Evolutionary conservation across 331 rosid genomes (phyloP).

Genomic region (Malus hybrid): DNA sequence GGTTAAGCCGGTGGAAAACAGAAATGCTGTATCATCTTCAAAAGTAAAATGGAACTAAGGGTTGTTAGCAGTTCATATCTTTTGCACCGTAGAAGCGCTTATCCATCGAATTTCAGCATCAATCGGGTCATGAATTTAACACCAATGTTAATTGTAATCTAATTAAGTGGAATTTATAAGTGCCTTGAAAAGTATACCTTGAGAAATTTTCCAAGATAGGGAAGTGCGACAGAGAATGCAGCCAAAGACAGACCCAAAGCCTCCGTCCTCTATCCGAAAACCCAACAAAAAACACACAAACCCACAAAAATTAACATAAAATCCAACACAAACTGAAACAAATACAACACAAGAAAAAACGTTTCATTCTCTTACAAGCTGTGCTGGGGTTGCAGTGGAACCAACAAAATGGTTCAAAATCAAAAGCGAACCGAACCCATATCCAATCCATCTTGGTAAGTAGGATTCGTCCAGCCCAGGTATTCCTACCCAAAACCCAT

Average conservation of each 20-base stretch:
- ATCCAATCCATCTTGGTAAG: slow-evolving; percentile 97
- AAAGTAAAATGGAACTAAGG: background rate
- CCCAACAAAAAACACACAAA: slow-evolving; percentile 4
- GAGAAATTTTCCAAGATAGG: slow-evolving; percentile 79
- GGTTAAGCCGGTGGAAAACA: background rate
- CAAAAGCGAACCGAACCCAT: slow-evolving; percentile 81
- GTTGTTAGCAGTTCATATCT: too few species aligned
- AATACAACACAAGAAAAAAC: background rate
- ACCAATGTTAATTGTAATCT: too few species aligned
- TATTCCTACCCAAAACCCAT: slow-evolving; percentile 45
- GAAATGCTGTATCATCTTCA: background rate
- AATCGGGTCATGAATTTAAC: background rate
- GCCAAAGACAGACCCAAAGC: slow-evolving; percentile 81
- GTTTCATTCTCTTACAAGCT: slow-evolving; percentile 39
- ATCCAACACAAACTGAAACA: background rate
- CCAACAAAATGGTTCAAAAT: slow-evolving; percentile 65
- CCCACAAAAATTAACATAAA: background rate
- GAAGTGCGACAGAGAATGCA: slow-evolving; percentile 60
- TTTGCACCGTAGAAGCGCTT: too few species aligned
- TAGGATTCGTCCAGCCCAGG: slow-evolving; percentile 94
- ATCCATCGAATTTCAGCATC: background rate
- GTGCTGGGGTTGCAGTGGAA: slow-evolving; percentile 52
- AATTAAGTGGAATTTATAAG: background rate
- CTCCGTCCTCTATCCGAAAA: slow-evolving; percentile 51
- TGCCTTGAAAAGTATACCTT: slow-evolving; percentile 41